phyloP scores from a whole-genome alignment of 2,329 filamentous ascomycete species.

The Epichloe festucae region DNA sequence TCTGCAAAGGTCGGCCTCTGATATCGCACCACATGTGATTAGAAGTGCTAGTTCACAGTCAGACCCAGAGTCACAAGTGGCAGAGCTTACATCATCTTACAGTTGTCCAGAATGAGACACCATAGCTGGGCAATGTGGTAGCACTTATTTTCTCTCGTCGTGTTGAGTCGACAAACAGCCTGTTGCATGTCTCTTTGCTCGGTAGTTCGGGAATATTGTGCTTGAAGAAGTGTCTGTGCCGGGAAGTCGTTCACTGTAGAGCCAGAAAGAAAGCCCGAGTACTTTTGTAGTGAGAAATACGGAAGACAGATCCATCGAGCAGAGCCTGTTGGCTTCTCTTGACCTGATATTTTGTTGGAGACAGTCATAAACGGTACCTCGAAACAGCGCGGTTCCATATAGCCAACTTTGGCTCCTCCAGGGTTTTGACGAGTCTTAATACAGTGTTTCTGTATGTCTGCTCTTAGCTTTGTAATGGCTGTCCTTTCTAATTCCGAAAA shows the following conservation, averaged over 20 bases:
- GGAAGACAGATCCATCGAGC: conserved; percentile 32
- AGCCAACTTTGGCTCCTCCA: conserved; percentile 25
- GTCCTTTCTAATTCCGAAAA: conserved; percentile 22
- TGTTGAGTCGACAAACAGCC: conserved; percentile 27
- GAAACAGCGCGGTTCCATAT: conserved; percentile 28
- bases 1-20: conserved; percentile 19
- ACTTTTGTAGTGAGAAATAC: conserved; percentile 33
- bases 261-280: conserved; percentile 23
- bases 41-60: conserved; percentile 18
- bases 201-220: conserved; percentile 25
- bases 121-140: conserved; percentile 37
- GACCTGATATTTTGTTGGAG: conserved; percentile 8
- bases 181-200: conserved; percentile 32
- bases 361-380: conserved; percentile 20
- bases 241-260: conserved; percentile 25
- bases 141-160: conserved; percentile 23
- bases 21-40: conserved; percentile 28
- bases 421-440: conserved; percentile 25
- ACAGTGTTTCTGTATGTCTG: conserved; percentile 23
- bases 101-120: conserved; percentile 31
- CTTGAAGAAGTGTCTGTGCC: conserved; percentile 29
- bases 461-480: conserved; percentile 23
- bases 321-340: conserved; percentile 6
- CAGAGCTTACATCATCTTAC: conserved; percentile 15
- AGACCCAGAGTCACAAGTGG: too few species aligned